Evolutionary conservation across 192 early-diverging fungal species (phyloP).

Genomic region (Funneliformis geosporum): DNA sequence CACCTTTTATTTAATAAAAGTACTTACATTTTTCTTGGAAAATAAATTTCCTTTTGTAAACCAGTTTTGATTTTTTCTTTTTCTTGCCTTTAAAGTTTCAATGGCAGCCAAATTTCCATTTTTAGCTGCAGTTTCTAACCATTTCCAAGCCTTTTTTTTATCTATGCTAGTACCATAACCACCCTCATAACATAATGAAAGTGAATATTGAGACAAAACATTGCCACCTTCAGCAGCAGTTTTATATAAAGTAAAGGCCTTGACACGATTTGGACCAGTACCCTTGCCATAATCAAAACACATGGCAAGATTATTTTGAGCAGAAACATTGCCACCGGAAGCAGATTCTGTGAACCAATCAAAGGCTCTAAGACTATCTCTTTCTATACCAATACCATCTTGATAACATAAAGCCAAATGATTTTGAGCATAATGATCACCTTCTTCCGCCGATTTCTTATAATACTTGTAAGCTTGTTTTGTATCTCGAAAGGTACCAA

Average conservation of each 20-base stretch:
- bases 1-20: not conserved
- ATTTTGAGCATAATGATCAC: slow-evolving; percentile 78
- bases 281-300: slow-evolving; percentile 70
- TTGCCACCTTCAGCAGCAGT: slow-evolving; percentile 64
- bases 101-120: slow-evolving; percentile 38
- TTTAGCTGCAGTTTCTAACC: slow-evolving; percentile 55
- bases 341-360: slow-evolving; percentile 70
- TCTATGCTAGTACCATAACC: slow-evolving; percentile 66
- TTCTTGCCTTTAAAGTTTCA: slow-evolving; percentile 14
- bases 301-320: slow-evolving; percentile 81
- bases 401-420: slow-evolving; percentile 83
- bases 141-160: slow-evolving; percentile 54
- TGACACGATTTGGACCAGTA: slow-evolving; percentile 44
- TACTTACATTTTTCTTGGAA: not conserved
- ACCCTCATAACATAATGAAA: slow-evolving; percentile 83
- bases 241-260: slow-evolving; percentile 62
- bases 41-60: not conserved
- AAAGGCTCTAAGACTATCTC: slow-evolving; percentile 59
- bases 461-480: slow-evolving; percentile 65
- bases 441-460: slow-evolving; percentile 60
- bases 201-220: slow-evolving; percentile 66
- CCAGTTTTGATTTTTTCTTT: slow-evolving; percentile 3
- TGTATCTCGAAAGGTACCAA: slow-evolving; percentile 53
- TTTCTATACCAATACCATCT: slow-evolving; percentile 73
- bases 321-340: slow-evolving; percentile 75